phyloP scores from a whole-genome alignment of 306 rosid species.

The Inga leiocalycina region DNA sequence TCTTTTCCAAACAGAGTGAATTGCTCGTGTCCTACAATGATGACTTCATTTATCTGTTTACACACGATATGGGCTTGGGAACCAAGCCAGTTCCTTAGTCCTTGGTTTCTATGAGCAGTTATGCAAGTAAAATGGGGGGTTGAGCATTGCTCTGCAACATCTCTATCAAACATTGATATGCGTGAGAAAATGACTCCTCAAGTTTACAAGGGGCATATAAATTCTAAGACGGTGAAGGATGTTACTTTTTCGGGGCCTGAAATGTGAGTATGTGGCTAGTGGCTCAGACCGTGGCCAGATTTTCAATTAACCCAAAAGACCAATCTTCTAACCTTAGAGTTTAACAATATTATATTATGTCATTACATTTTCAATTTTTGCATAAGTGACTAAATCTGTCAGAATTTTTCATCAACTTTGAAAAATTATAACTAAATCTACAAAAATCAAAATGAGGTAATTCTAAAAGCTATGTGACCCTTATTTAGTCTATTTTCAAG shows the following conservation, averaged over 20 bases:
- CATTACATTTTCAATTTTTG: no score
- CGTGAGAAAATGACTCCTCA: slow-evolving; percentile 58
- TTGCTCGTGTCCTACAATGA: slow-evolving; percentile 80
- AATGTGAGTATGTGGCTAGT: slow-evolving; percentile 87
- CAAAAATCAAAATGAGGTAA: no score
- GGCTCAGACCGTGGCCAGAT: slow-evolving; percentile 98
- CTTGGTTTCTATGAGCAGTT: slow-evolving; percentile 32
- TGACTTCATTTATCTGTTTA: slow-evolving; percentile 82
- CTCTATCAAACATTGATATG: slow-evolving; percentile 47
- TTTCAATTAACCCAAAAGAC: slow-evolving; percentile 36
- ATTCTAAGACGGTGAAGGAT: slow-evolving; percentile 83
- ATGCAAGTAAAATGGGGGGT: slow-evolving; percentile 57
- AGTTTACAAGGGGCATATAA: slow-evolving; percentile 85
- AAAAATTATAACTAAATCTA: no score
- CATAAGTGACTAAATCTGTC: no score
- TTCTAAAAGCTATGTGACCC: no score
- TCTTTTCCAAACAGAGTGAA: slow-evolving; percentile 87
- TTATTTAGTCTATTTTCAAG: no score
- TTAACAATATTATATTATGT: no score
- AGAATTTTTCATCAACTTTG: no score
- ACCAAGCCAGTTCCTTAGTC: slow-evolving; percentile 47
- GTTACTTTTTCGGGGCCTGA: slow-evolving; percentile 86
- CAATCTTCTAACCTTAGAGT: no score
- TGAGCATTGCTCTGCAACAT: slow-evolving; percentile 41
- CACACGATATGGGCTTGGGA: slow-evolving; percentile 84